A percentile compares a stretch with the other conserved stretches of the same genome.
phyloP scores from a whole-genome alignment of 257 asterid species.

The Leonotis leonurus region DNA sequence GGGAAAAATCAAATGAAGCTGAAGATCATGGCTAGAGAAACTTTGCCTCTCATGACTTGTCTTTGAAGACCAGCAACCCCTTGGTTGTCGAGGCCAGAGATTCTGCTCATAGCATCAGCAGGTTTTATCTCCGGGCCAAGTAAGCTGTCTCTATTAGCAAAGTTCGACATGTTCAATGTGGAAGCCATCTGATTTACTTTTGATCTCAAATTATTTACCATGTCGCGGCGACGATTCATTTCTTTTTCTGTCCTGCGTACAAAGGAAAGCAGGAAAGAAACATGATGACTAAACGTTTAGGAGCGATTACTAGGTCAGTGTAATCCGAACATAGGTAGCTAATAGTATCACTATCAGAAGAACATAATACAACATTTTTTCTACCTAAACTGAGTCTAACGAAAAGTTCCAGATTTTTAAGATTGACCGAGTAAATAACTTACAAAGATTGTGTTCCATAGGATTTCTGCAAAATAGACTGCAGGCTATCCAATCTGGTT shows the following conservation, averaged over 20 bases:
- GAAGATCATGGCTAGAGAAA: slow-evolving; percentile 6
- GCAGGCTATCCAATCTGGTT: slow-evolving; percentile 73
- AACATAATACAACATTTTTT: neutral
- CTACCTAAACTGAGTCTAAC: neutral
- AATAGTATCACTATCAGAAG: neutral
- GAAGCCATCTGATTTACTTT: slow-evolving; percentile 86
- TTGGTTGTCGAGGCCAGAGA: slow-evolving; percentile 70
- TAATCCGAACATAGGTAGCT: neutral
- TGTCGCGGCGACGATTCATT: slow-evolving; percentile 84
- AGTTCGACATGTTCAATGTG: slow-evolving; percentile 76
- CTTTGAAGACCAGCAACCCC: slow-evolving; percentile 89
- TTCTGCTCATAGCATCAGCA: slow-evolving; percentile 75
- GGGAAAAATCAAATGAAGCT: slow-evolving; percentile 24
- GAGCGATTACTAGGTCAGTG: neutral
- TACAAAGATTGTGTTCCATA: slow-evolving; percentile 67
- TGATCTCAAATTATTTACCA: slow-evolving; percentile 57
- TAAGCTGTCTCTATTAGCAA: slow-evolving; percentile 83
- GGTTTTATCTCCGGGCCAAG: slow-evolving; percentile 92
- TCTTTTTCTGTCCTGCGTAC: slow-evolving; percentile 74
- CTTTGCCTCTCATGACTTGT: slow-evolving; percentile 87
- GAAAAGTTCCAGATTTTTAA: neutral
- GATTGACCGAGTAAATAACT: slow-evolving; percentile 20
- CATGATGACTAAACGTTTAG: neutral
- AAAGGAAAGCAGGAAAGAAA: neutral
- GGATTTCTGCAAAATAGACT: slow-evolving; percentile 50